Percentiles rank a stretch among this genome's conserved stretches.
Conservation (phyloP, 768 basidiomycete species). For the Sistotremastrum niveocremeum region DNA sequence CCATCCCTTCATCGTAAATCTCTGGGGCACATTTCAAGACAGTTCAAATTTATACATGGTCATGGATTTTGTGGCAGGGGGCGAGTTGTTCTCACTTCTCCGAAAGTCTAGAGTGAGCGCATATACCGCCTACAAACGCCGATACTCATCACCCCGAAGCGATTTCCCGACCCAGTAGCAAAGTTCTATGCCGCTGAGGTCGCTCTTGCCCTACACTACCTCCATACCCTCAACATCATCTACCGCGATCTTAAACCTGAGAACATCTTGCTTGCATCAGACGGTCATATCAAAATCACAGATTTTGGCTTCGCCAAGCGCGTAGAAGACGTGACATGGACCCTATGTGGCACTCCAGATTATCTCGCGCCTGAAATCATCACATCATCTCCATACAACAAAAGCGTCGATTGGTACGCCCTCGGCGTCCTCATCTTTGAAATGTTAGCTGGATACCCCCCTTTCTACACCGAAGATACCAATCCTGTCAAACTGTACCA, state of each 20-base stretch:
- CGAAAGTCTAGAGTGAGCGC: slow-evolving; percentile 71
- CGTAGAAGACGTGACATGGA: slow-evolving; percentile 82
- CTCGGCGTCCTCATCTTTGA: slow-evolving; percentile 94
- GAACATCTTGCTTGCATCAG: slow-evolving; percentile 84
- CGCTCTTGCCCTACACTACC: slow-evolving; percentile 79
- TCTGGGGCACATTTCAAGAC: slow-evolving; percentile 95
- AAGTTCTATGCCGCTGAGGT: slow-evolving; percentile 98
- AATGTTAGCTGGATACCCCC: slow-evolving; percentile 92
- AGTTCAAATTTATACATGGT: slow-evolving; percentile 92
- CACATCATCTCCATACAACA: slow-evolving; percentile 78
- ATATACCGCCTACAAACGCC: background rate
- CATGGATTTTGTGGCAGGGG: slow-evolving; percentile 93
- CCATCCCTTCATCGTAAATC: slow-evolving; percentile 90
- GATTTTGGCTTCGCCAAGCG: slow-evolving; percentile 95
- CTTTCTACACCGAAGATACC: slow-evolving; percentile 79
- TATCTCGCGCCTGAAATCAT: slow-evolving; percentile 96
- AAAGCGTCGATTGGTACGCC: slow-evolving; percentile 98
- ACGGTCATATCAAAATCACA: slow-evolving; percentile 93
- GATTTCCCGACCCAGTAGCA: slow-evolving; percentile 94
- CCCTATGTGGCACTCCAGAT: slow-evolving; percentile 89
- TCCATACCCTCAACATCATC: slow-evolving; percentile 79
- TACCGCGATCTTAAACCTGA: slow-evolving; percentile 98
- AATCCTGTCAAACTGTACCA: slow-evolving; percentile 86
- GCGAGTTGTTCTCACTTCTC: slow-evolving; percentile 89
- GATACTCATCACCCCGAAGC: slow-evolving; percentile 27